phyloP scores from a whole-genome alignment of 176 grass and related monocot genomes.

The Carex scoparia region DNA sequence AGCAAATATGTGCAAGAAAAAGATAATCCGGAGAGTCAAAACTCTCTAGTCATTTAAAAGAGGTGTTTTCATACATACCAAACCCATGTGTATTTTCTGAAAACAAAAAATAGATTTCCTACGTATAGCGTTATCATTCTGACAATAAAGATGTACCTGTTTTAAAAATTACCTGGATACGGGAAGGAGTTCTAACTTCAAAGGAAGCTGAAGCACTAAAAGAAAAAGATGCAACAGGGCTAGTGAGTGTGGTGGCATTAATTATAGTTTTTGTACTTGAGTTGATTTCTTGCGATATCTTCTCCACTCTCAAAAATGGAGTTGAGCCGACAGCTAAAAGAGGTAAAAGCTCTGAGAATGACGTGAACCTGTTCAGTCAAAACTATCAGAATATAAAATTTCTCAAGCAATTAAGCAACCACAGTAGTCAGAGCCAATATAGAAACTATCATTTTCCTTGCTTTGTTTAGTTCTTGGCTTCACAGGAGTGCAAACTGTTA shows the following conservation, averaged over 20 bases:
- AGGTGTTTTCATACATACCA: neutral
- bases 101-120: neutral
- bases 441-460: neutral
- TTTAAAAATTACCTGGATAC: slow-evolving; percentile 64
- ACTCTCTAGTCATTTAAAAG: neutral
- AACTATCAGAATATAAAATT: slow-evolving; percentile 15
- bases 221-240: slow-evolving; percentile 69
- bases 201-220: slow-evolving; percentile 89
- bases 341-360: slow-evolving; percentile 83
- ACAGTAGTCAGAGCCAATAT: neutral
- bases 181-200: slow-evolving; percentile 65
- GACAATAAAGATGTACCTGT: slow-evolving; percentile 38
- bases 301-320: slow-evolving; percentile 73
- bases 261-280: slow-evolving; percentile 49
- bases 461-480: neutral
- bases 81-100: neutral
- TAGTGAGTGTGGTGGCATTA: slow-evolving; percentile 67
- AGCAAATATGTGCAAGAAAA: neutral
- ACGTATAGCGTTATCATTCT: neutral
- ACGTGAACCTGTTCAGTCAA: slow-evolving; percentile 62
- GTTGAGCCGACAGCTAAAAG: slow-evolving; percentile 64
- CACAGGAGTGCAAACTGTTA: neutral
- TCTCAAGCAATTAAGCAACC: neutral
- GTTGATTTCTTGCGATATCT: slow-evolving; percentile 83
- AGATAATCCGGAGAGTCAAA: neutral